Evolutionary conservation across 73 alveolate species (phyloP).

Genomic region (Breviolum minutum): DNA sequence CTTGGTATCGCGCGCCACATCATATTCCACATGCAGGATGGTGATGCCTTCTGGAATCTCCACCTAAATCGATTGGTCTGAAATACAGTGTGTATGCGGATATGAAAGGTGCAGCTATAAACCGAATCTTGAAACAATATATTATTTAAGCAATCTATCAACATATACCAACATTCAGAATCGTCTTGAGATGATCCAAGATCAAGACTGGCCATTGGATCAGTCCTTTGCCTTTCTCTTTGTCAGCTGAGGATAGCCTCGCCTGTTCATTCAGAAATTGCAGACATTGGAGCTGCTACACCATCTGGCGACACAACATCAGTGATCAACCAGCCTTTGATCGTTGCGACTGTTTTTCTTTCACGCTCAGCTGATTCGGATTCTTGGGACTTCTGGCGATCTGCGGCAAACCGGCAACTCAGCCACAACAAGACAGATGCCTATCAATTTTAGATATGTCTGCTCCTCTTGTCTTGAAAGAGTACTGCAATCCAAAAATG

Average conservation of each 20-base stretch:
- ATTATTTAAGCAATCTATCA: too few relatives aligned
- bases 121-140: too few relatives aligned
- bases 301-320: not conserved
- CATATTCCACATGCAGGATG: constrained; percentile 71
- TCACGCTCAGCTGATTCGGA: constrained; percentile 27
- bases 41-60: constrained; percentile 66
- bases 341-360: constrained; percentile 55
- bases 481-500: not conserved
- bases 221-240: not conserved
- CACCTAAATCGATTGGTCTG: not conserved
- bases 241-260: constrained; percentile 34
- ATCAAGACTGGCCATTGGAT: constrained; percentile 54
- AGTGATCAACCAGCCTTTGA: constrained; percentile 1
- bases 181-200: not conserved
- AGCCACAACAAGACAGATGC: too few relatives aligned
- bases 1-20: constrained; percentile 13
- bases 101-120: too few relatives aligned
- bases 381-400: constrained; percentile 21
- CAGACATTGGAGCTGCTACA: not conserved
- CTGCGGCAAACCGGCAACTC: not conserved
- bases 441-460: not conserved
- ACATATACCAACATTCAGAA: too few relatives aligned
- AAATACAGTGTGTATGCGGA: too few relatives aligned
- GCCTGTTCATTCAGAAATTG: not conserved
- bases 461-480: not conserved